Base-by-base conservation (phyloP, 768 basidiomycete species). In the Suillus lakei region DNA sequence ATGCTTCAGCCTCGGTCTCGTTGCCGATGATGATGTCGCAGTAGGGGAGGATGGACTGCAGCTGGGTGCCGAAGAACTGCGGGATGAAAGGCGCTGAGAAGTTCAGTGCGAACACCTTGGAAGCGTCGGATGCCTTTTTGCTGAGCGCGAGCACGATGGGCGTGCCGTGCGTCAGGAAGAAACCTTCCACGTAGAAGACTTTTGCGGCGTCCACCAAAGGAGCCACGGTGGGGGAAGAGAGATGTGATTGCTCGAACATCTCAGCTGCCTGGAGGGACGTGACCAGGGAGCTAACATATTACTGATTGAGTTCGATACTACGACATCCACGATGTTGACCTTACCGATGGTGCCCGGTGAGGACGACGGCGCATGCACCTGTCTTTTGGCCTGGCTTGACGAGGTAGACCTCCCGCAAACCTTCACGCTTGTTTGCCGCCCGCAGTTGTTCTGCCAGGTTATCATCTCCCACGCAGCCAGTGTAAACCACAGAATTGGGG, bases 71-170 rank as follows among this genome's bases (percentile, higher is more conserved):
- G 84, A 98, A 98, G 86, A 98, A 97, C 79, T 95, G 91, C 62
- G 93, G 82, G 78, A 99, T 96, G 85, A 99, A 99, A 21, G 98
- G 98, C 4, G 98, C 98, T 10, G 95, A 97, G 71, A 99, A 85
- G 84, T 99, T 99, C 71, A 98, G 78, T 13, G 86, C 87, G 77
- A 98, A 96, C 62, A 90, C 94, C 87, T 98, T 98, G 70, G 88
- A 87, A 21, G 85, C 84, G 43, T 81, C 83, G 10, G 92, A 86
- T 5, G 94, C 91, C 68, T 91, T 89, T 76, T 91, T 88, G 78
- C 91, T 88, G 66, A 99, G 80, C 71, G 90, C 83, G 44, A 93
- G 78, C 58, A 88, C 88, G 63, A 86, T 84, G 63, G 88, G 87
- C 64, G 85, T 75, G 53, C 98, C 97, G 75, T 99, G 97, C 21